These are phyloP conservation scores for Colletotrichum falcatum DNA, from an alignment of 2,329 filamentous ascomycete species.

Conservation along the genomic window DNA sequence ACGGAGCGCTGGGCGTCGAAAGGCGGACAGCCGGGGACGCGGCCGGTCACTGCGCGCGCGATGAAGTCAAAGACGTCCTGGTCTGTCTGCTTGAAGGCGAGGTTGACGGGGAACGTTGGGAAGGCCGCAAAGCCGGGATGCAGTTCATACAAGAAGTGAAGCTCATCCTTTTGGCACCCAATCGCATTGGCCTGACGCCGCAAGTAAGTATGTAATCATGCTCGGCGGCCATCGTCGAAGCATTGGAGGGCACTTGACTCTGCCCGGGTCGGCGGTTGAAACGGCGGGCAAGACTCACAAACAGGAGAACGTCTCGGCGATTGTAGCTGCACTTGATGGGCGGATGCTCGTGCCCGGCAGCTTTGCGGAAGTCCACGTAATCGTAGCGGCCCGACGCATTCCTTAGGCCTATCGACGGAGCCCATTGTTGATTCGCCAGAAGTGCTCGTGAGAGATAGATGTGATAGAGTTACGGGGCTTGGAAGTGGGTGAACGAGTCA, in stretches of 20 bases:
- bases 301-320: constrained; percentile 57
- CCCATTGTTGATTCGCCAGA: constrained; percentile 25
- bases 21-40: constrained; percentile 54
- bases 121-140: constrained; percentile 58
- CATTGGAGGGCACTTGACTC: neutral
- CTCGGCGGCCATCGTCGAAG: neutral
- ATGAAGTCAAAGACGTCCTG: constrained; percentile 59
- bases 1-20: constrained; percentile 56
- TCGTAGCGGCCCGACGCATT: constrained; percentile 54
- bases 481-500: neutral
- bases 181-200: constrained; percentile 53
- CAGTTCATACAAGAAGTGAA: constrained; percentile 59
- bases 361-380: constrained; percentile 56
- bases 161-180: constrained; percentile 52
- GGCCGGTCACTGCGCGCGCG: constrained; percentile 48
- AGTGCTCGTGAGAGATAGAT: neutral
- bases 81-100: constrained; percentile 58
- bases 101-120: constrained; percentile 60
- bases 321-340: constrained; percentile 55
- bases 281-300: constrained; percentile 45
- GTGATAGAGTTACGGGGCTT: neutral
- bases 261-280: neutral
- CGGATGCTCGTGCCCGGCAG: constrained; percentile 52
- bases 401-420: constrained; percentile 49
- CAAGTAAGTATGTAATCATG: neutral